Conservation (phyloP, 2,329 filamentous ascomycete genomes). For the Neofusicoccum ribis region DNA sequence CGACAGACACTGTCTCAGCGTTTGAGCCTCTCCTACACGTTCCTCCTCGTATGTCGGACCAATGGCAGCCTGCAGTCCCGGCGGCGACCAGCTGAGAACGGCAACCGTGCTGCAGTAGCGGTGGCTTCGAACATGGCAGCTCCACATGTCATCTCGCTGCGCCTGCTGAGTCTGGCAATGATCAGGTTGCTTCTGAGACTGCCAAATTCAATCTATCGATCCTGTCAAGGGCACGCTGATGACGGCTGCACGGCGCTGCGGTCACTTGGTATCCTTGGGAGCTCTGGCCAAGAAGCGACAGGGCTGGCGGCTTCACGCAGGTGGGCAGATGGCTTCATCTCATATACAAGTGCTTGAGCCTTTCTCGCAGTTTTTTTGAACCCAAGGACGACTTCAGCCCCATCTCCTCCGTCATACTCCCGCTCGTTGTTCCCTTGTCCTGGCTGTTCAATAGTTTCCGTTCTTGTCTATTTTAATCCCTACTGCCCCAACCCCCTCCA, state of each 20-base stretch:
- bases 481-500: background rate
- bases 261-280: background rate
- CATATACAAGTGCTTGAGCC: constrained; percentile 2
- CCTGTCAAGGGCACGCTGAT: constrained; percentile 1
- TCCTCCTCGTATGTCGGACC: background rate
- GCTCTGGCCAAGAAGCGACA: background rate
- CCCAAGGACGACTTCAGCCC: background rate
- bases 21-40: constrained; percentile 13
- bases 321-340: background rate
- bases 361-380: background rate
- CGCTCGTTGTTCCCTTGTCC: background rate
- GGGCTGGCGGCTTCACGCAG: constrained; percentile 6
- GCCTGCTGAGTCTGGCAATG: constrained; percentile 12
- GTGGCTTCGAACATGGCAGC: background rate
- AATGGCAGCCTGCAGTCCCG: background rate
- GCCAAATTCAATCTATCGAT: constrained; percentile 3
- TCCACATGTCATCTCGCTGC: constrained; percentile 11
- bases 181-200: constrained; percentile 4
- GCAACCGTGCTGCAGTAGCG: constrained; percentile 1
- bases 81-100: background rate
- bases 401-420: background rate
- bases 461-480: background rate
- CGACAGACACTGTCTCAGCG: background rate
- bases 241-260: constrained; percentile 3
- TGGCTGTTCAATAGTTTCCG: background rate